Evolutionary conservation across 345 rosid species (phyloP).

Genomic region (Cochlearia excelsa): DNA sequence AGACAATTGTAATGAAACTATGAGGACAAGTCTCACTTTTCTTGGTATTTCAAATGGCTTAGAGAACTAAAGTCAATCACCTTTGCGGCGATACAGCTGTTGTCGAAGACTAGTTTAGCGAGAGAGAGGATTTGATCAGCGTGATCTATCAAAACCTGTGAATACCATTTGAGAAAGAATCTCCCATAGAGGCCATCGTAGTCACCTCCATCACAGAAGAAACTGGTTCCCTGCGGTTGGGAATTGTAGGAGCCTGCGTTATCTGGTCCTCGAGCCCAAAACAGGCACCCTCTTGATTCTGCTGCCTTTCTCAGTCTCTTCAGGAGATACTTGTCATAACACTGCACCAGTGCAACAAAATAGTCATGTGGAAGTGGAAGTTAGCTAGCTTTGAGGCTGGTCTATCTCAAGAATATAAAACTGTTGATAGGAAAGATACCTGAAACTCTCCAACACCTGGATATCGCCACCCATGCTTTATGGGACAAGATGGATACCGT

Average conservation of each 20-base stretch:
- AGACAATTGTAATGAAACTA: constrained; percentile 39
- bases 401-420: constrained; percentile 14
- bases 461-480: constrained; percentile 97
- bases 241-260: constrained; percentile 85
- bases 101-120: constrained; percentile 83
- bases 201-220: constrained; percentile 96
- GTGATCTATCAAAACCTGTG: constrained; percentile 73
- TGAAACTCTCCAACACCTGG: constrained; percentile 98
- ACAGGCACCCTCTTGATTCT: constrained; percentile 68
- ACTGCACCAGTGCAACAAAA: constrained; percentile 44
- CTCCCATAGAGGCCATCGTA: constrained; percentile 89
- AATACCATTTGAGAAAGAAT: constrained; percentile 95
- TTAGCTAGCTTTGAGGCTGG: constrained; percentile 19
- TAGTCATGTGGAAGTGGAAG: constrained; percentile 22
- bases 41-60: constrained; percentile 2
- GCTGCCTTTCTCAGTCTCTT: constrained; percentile 81
- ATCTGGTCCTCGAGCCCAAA: constrained; percentile 93
- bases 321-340: constrained; percentile 80
- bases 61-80: constrained; percentile 45
- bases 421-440: constrained; percentile 44
- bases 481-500: constrained; percentile 89
- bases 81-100: constrained; percentile 70
- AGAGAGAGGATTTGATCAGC: constrained; percentile 73
- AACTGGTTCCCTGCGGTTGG: constrained; percentile 81
- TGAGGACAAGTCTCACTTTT: constrained; percentile 2